Percentiles rank a stretch among this genome's conserved stretches.
Conservation (phyloP, 257 asterid genomes). For the Plantago major region DNA sequence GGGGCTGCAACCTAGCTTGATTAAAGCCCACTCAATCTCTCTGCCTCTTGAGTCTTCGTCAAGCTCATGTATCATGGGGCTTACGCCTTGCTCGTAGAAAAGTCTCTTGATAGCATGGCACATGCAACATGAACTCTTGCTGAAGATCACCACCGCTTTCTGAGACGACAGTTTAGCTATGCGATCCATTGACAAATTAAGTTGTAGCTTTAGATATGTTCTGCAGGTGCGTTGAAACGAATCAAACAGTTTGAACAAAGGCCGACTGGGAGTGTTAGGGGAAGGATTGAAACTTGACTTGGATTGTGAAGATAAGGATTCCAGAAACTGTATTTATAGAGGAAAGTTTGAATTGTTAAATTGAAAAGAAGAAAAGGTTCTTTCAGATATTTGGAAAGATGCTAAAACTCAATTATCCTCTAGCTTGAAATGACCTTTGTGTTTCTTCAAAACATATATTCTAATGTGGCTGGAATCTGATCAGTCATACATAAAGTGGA, state of each 20-base stretch:
- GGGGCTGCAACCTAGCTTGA: slow-evolving; percentile 54
- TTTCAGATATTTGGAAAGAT: slow-evolving; percentile 39
- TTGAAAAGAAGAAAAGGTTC: slow-evolving; percentile 21
- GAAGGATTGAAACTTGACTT: background rate
- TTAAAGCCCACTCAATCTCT: slow-evolving; percentile 55
- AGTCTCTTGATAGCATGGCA: slow-evolving; percentile 56
- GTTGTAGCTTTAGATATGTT: too few relatives aligned
- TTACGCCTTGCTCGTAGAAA: slow-evolving; percentile 52
- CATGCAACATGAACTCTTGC: slow-evolving; percentile 65
- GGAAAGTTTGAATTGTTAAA: slow-evolving; percentile 4
- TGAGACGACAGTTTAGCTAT: slow-evolving; percentile 35
- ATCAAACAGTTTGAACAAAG: background rate
- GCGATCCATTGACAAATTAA: slow-evolving; percentile 29
- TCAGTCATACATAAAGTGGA: background rate
- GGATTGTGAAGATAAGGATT: slow-evolving; percentile 5
- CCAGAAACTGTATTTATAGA: slow-evolving; percentile 23
- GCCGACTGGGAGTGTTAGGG: background rate
- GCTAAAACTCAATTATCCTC: slow-evolving; percentile 23
- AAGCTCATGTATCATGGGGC: slow-evolving; percentile 42
- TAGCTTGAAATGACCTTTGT: slow-evolving; percentile 17
- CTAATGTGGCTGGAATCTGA: slow-evolving; percentile 20
- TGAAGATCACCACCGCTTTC: slow-evolving; percentile 55
- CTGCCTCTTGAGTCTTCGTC: slow-evolving; percentile 40
- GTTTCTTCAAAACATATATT: slow-evolving; percentile 13
- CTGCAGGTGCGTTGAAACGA: background rate